Evolutionary conservation across 1,284 basidiomycete genomes (phyloP).

Genomic region (Moniliophthora roreri): DNA sequence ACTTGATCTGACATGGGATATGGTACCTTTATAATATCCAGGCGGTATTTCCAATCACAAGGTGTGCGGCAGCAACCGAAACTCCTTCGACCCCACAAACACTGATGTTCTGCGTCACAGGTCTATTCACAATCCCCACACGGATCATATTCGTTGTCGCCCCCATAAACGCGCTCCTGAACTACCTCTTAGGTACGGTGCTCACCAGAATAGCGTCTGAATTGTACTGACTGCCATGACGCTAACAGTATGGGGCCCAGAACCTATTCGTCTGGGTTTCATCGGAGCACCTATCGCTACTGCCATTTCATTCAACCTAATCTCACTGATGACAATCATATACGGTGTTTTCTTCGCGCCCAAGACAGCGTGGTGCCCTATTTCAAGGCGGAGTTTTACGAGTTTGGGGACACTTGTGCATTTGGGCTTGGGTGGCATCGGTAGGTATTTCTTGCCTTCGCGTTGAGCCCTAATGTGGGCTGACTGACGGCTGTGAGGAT

Average conservation of each 20-base stretch:
- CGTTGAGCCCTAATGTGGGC: neutral
- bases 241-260: conserved; percentile 80
- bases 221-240: neutral
- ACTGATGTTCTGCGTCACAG: conserved; percentile 34
- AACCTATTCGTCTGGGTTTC: conserved; percentile 79
- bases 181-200: conserved; percentile 74
- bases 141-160: conserved; percentile 83
- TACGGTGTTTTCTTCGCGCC: conserved; percentile 80
- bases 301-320: conserved; percentile 86
- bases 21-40: conserved; percentile 30
- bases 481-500: neutral
- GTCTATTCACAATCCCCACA: conserved; percentile 86
- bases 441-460: neutral
- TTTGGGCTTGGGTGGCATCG: conserved; percentile 45
- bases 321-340: conserved; percentile 63
- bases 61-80: no score
- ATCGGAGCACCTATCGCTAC: conserved; percentile 92
- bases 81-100: no score
- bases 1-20: no score
- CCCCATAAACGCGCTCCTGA: conserved; percentile 84
- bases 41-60: conserved; percentile 89
- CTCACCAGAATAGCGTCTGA: neutral
- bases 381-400: conserved; percentile 66
- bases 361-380: conserved; percentile 82
- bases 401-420: conserved; percentile 71